Evolutionary conservation across 1,139 yeast genomes (phyloP), one percentile per base, ranked within the genome.

Genomic region (Hemisphaericaspora lyxosophila): DNA sequence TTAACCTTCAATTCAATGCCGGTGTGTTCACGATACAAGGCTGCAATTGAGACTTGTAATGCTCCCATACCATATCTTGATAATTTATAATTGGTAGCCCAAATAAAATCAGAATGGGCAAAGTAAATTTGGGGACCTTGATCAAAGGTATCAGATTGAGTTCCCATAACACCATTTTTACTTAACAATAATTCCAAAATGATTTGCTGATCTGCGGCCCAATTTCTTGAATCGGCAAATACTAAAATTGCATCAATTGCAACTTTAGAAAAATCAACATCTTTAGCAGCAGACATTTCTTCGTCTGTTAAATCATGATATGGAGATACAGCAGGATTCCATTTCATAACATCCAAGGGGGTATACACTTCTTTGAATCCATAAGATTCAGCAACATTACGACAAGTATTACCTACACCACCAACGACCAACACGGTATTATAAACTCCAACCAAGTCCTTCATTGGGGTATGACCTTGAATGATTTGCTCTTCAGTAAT

Each of bases 1-100:
- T 82, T 83, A 33, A 85, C 89, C 51, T 80, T 79, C 52, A 85
- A 70, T 54, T 85, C 90, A 46, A 72, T 74, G 42, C 94, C 94
- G 4, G 94, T 85, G 55, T 82, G 89, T 55, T 85, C 94, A 55
- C 82, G 76, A 60, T 79, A 85, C 38, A 85, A 68, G 0, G 94
- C 95, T 38, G 90, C 89, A 56, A 84, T 81, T 12, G 92, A 82
- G 34, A 85, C 90, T 59, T 84, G 94, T 50, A 85, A 70, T 2
- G 95, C 95, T 46, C 95, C 95, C 94, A 85, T 85, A 46, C 95
- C 95, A 57, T 85, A 85, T 59, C 95, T 72, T 18, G 86, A 80
- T 45, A 85, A 71, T 49, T 78, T 82, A 57, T 85, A 85, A 59
- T 85, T 84, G 13, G 95, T 86, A 11, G 95, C 88, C 95, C 95